These are phyloP conservation scores for Fusarium fujikuroi DNA, from an alignment of 2,329 filamentous ascomycete species.

Conservation along the genomic window DNA sequence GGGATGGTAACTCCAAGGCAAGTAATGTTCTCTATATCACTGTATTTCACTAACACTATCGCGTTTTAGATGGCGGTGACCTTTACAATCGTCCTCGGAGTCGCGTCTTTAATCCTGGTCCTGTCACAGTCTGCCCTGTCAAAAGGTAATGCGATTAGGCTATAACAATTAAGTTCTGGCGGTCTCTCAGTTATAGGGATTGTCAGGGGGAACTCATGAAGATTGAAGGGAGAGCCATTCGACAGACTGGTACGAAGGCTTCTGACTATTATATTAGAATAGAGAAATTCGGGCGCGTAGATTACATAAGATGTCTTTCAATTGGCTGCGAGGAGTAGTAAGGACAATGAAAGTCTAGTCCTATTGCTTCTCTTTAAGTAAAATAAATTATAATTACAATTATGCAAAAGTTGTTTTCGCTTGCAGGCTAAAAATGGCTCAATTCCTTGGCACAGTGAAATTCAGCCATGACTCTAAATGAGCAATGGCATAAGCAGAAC, in stretches of 20 bases:
- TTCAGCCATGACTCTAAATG: not conserved
- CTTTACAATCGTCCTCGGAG: not conserved
- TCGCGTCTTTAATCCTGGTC: not conserved
- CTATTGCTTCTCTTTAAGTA: not conserved
- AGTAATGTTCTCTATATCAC: not conserved
- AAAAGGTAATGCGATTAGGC: not conserved
- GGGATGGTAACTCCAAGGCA: not conserved
- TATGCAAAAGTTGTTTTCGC: not conserved
- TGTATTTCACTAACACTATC: fast-evolving
- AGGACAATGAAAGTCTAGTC: fast-evolving
- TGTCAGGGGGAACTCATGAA: fast-evolving
- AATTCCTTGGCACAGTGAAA: not conserved
- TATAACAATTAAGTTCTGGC: fast-evolving
- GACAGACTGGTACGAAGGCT: too few relatives aligned
- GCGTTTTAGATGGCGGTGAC: not conserved
- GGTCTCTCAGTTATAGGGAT: fast-evolving
- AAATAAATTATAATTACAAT: not conserved
- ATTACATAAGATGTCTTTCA: not conserved
- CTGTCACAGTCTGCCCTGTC: not conserved
- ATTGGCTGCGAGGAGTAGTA: not conserved
- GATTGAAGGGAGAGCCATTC: not conserved
- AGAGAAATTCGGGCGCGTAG: not conserved
- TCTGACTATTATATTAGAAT: not conserved
- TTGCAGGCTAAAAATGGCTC: not conserved
- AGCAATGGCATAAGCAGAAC: not conserved